Evolutionary conservation across 108 stramenopile genomes (phyloP).

Genomic region (Cylindrotheca closterium): DNA sequence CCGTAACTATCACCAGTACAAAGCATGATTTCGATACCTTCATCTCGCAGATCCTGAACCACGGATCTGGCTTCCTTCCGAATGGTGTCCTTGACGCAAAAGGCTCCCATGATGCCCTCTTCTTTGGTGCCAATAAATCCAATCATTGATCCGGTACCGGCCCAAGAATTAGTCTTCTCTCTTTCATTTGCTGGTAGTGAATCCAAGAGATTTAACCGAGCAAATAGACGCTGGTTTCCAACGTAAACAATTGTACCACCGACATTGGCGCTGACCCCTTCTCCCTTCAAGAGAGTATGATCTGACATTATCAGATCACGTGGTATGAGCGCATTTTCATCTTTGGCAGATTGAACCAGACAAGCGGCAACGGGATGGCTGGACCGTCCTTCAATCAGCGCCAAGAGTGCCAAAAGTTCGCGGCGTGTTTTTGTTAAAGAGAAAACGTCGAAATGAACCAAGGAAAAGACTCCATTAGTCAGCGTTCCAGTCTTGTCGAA

Average conservation of each 20-base stretch:
- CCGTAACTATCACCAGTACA: constrained; percentile 96
- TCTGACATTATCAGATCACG: constrained; percentile 33
- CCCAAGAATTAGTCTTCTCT: constrained; percentile 50
- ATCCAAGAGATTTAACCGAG: constrained; percentile 58
- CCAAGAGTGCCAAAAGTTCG: constrained; percentile 65
- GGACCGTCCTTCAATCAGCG: constrained; percentile 80
- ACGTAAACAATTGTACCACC: constrained; percentile 62
- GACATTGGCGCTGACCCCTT: constrained; percentile 73
- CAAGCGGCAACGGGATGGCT: constrained; percentile 81
- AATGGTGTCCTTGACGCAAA: constrained; percentile 73
- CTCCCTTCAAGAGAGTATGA: constrained; percentile 80
- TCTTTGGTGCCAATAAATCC: constrained; percentile 81
- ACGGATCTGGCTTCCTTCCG: constrained; percentile 67
- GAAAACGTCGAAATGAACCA: constrained; percentile 58
- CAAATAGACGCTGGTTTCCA: constrained; percentile 76
- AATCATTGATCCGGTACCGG: constrained; percentile 65
- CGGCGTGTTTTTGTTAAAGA: constrained; percentile 40
- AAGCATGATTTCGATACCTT: constrained; percentile 86
- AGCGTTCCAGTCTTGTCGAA: constrained; percentile 93
- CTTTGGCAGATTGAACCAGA: constrained; percentile 74
- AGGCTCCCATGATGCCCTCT: constrained; percentile 74
- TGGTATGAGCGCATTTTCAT: constrained; percentile 55
- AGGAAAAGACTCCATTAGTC: constrained; percentile 73
- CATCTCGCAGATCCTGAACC: constrained; percentile 43
- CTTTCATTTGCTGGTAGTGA: constrained; percentile 24